A percentile compares a stretch with the other conserved stretches of the same genome.
These are phyloP conservation scores for Beauveria sp. DNA, from an alignment of 2,329 filamentous ascomycete species.

Conservation along the genomic window DNA sequence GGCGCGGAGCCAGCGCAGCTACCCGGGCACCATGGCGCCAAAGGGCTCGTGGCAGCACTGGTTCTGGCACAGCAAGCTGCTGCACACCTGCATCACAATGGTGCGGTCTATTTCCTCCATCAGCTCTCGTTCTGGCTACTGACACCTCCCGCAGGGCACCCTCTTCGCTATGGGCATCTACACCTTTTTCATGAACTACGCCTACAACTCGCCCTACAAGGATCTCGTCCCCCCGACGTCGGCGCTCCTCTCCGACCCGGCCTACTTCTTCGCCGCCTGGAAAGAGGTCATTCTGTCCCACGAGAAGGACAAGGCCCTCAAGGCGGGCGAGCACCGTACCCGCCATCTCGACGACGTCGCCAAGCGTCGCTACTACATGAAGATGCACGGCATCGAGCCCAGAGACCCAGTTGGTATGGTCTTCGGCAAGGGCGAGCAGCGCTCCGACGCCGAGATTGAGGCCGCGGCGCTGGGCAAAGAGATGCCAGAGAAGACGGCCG, in stretches of 20 bases:
- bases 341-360: constrained; percentile 74
- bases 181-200: constrained; percentile 74
- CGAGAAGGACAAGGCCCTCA: constrained; percentile 59
- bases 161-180: constrained; percentile 61
- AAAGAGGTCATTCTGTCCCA: constrained; percentile 70
- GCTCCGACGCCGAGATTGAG: constrained; percentile 29
- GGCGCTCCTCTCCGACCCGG: constrained; percentile 61
- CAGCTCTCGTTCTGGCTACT: not conserved
- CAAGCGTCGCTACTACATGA: constrained; percentile 78
- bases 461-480: constrained; percentile 29
- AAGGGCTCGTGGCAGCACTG: constrained; percentile 74
- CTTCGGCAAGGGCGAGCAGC: constrained; percentile 29
- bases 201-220: constrained; percentile 67
- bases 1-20: constrained; percentile 61
- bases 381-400: constrained; percentile 73
- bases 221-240: constrained; percentile 68
- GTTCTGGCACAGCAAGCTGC: constrained; percentile 68
- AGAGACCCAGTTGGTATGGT: constrained; percentile 45
- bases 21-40: constrained; percentile 84
- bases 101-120: constrained; percentile 38
- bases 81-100: constrained; percentile 80
- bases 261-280: constrained; percentile 57
- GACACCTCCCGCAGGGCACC: constrained; percentile 42
- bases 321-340: constrained; percentile 64
- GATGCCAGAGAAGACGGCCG: constrained; percentile 20